Percentiles rank a stretch among this genome's conserved stretches.
Conservation (phyloP, 2,329 filamentous ascomycete species). For the Fusarium mundagurra region DNA sequence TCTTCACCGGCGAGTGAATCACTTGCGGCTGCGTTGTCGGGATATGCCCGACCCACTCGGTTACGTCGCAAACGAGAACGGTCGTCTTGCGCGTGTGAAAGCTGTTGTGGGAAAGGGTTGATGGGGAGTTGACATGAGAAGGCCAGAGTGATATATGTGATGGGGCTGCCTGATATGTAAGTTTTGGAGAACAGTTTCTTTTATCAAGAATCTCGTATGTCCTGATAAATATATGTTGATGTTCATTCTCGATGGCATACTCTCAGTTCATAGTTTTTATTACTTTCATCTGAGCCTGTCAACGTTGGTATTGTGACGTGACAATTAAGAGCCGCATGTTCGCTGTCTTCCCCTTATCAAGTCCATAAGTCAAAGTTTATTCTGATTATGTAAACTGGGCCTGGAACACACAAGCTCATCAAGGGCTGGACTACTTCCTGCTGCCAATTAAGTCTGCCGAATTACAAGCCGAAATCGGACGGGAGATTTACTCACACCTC, state of each 20-base stretch:
- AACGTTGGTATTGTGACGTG: conserved; percentile 13
- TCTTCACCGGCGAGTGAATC: conserved; percentile 25
- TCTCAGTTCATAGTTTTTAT: not conserved
- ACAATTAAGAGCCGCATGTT: conserved; percentile 8
- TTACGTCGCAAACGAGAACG: not conserved
- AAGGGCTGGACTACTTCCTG: conserved; percentile 6
- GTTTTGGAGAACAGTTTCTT: not conserved
- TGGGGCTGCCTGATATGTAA: not conserved
- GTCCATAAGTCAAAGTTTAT: conserved; percentile 15
- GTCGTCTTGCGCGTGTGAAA: not conserved
- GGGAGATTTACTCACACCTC: conserved; percentile 17
- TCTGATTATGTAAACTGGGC: conserved; percentile 34
- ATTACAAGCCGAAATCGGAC: conserved; percentile 44
- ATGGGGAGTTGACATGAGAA: not conserved
- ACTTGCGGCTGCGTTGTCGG: conserved; percentile 31
- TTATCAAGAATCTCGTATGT: not conserved
- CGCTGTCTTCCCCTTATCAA: conserved; percentile 37
- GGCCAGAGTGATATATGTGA: not conserved
- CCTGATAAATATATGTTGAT: not conserved
- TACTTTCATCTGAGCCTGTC: not conserved
- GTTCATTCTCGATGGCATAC: not conserved
- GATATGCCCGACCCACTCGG: conserved; percentile 20
- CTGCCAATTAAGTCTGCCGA: conserved; percentile 37
- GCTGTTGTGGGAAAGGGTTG: not conserved
- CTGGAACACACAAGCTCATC: conserved; percentile 10